Evolutionary conservation across 2,329 filamentous ascomycete species (phyloP), one percentile per base, ranked within the genome.

Genomic region (Aureobasidium melanogenum): DNA sequence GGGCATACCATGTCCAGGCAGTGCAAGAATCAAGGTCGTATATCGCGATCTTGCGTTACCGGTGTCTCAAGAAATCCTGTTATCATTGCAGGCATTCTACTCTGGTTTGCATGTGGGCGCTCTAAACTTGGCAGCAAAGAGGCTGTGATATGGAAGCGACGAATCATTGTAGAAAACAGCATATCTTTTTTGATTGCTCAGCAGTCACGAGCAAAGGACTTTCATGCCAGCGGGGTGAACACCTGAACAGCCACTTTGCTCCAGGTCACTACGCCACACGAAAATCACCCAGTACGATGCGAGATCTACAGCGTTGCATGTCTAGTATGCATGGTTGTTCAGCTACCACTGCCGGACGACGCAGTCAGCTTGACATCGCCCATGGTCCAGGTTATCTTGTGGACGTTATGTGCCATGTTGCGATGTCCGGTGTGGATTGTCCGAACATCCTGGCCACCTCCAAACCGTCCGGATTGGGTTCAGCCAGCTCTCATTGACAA

Each of bases 261-360:
- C 36, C 24, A 54, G 24, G 34, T 30, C 39, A 15, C 50, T 43
- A 56, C 52, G 52, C 52, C 52, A 56, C 38, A 56, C 52, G 38
- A 56, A 24, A 56, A 56, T 56, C 38, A 44, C 39, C 38, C 32
- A 54, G 34, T 4, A 41, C 39, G 24, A 56, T 56, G 38, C 28
- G 52, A 44, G 52, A 56, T 56, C 52, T 44, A 44, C 52, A 44
- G 52, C 52, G 22, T 44, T 28, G 52, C 52, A 44, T 54, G 50
- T 41, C 28, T 36, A 41, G 47, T 32, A 56, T 44, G 52, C 52
- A 56, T 34, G 26, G 24, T 8, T 10, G 38, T 44, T 56, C 52
- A 44, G 22, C 39, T 56, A 34, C 38, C 36, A 44, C 38, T 44
- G 38, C 52, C 44, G 17, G n/a, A 44, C 15, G n/a, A 56, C 44